Percentiles rank a stretch among this genome's conserved stretches.
Conservation (phyloP, 129 eudicot species). For the Pittosporum tobira region DNA sequence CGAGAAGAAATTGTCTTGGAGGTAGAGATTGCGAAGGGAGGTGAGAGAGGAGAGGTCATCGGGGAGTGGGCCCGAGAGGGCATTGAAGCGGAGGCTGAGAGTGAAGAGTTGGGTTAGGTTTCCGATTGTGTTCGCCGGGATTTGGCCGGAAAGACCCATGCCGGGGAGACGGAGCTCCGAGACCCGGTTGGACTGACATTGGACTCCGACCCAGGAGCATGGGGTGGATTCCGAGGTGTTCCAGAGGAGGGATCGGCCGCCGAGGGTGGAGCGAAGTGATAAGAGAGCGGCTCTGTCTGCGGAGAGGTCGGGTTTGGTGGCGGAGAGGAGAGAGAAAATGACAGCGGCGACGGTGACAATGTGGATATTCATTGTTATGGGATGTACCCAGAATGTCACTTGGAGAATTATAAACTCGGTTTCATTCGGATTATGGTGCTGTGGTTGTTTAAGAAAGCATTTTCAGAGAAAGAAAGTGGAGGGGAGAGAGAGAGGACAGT, state of each 20-base stretch:
- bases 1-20: constrained; percentile 52
- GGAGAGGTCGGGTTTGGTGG: constrained; percentile 32
- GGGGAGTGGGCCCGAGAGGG: constrained; percentile 55
- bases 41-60: constrained; percentile 30
- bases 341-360: constrained; percentile 8
- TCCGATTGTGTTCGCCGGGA: constrained; percentile 45
- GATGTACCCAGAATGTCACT: not conserved
- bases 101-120: constrained; percentile 49
- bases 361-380: constrained; percentile 4
- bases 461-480: not conserved
- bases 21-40: constrained; percentile 51
- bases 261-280: constrained; percentile 57
- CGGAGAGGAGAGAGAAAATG: constrained; percentile 23
- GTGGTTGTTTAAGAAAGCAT: not conserved
- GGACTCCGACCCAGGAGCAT: constrained; percentile 65
- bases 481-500: not conserved
- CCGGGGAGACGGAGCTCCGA: constrained; percentile 74
- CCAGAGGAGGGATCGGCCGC: constrained; percentile 73
- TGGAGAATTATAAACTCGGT: constrained; percentile 3
- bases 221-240: constrained; percentile 51
- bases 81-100: constrained; percentile 69
- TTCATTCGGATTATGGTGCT: not conserved
- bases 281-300: constrained; percentile 63
- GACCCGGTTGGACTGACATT: constrained; percentile 48
- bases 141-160: constrained; percentile 56